Evolutionary conservation across 208 protist genomes (phyloP), one percentile per base, ranked within the genome.

Genomic region (Crithidia acanthocephali): DNA sequence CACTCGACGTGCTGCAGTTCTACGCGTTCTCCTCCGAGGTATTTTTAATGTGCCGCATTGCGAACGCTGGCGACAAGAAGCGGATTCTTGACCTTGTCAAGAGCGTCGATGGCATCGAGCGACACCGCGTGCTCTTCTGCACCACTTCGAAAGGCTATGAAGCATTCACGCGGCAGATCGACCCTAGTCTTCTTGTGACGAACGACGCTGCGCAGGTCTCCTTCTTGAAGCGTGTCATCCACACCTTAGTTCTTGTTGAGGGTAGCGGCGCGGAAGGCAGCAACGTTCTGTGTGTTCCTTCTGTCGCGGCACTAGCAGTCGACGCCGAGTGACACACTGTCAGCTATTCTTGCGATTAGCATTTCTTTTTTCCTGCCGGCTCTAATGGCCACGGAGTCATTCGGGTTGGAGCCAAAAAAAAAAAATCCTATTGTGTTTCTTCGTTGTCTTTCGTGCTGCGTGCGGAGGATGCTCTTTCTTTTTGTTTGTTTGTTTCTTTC

Each of bases 61-160:
- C 55, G 11, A 67, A 57, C 32, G 70, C 69, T 10, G 68, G 81
- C 18, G 81, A 93, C 30, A 94, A 87, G 51, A 78, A 75, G 27
- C 45, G 25, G 1, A 78, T 94, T 57, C 71, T 89, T 35, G 28
- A 50, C 16, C 72, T 81, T 63, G 57, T 95, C 13, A 66, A 74
- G 7, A 75, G 47, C 35, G 79, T 93, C 1, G 69, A 80, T 15
- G 76, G 81, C 16, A 51, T 96, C 37, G 57, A 78, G 60, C 87
- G 92, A 27, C 87, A 95, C 70, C 80, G 84, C 22, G 81, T 96
- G 61, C 84, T 96, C 28, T 96, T 96, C 63, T 94, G 87, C 60
- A 83, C 84, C 30, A 95, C 89, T 1, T 63, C 64, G 45, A 94
- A 94, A 63, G 92, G 89, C 0, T 96, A 94, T 69, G 87, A 93